Conservation (phyloP, 805 yeast species). For the Candida maesae region DNA sequence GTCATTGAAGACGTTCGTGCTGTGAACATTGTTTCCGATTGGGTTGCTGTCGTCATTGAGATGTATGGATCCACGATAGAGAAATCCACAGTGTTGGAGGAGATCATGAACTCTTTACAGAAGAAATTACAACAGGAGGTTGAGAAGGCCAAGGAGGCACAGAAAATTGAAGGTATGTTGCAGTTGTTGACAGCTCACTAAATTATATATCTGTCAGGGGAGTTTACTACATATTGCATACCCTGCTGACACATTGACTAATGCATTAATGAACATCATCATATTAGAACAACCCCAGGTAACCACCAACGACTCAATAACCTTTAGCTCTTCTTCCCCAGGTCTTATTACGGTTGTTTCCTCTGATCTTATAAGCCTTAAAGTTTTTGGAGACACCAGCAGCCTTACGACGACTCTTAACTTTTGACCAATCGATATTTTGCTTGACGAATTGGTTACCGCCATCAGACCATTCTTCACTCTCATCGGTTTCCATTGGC, state of each 20-base stretch:
- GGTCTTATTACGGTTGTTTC: conserved; percentile 26
- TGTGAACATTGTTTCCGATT: conserved; percentile 56
- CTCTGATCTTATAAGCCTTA: conserved; percentile 47
- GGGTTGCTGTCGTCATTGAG: conserved; percentile 67
- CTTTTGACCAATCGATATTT: conserved; percentile 24
- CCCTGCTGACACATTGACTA: neutral
- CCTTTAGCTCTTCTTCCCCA: neutral
- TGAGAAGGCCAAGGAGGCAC: conserved; percentile 79
- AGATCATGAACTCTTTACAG: conserved; percentile 56
- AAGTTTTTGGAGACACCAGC: conserved; percentile 34
- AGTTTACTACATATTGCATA: neutral
- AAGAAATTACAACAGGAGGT: conserved; percentile 66
- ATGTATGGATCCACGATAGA: conserved; percentile 75
- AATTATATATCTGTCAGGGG: too few species aligned
- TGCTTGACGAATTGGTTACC: conserved; percentile 16
- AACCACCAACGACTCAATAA: too few species aligned
- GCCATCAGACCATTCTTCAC: conserved; percentile 22
- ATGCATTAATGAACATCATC: neutral
- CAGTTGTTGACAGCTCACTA: conserved; percentile 63
- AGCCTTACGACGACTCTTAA: conserved; percentile 36
- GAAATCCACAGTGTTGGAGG: conserved; percentile 72
- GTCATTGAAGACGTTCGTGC: conserved; percentile 77
- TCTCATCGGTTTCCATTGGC: conserved; percentile 21
- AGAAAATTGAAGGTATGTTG: conserved; percentile 89
- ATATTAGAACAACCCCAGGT: too few species aligned